A percentile compares a stretch with the other conserved stretches of the same genome.
These are phyloP conservation scores for Podila epigama DNA, from an alignment of 192 early-diverging fungal species.

Conservation along the genomic window DNA sequence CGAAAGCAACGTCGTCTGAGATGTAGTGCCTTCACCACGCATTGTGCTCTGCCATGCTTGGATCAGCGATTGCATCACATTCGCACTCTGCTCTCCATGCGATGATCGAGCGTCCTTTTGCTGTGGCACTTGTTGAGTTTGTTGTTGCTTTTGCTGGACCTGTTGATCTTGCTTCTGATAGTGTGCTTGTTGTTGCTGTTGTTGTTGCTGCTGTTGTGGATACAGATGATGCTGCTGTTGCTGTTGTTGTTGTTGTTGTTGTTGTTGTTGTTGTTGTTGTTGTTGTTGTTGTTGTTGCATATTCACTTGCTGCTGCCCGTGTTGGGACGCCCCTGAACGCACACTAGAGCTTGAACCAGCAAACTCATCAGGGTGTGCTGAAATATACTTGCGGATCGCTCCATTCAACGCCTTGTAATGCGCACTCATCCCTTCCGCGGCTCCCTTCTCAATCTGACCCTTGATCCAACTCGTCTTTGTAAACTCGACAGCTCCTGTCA, in stretches of 20 bases:
- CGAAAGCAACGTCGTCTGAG: slow-evolving; percentile 7
- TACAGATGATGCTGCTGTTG: not conserved
- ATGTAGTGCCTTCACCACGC: not conserved
- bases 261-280: not conserved
- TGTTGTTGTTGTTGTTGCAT: not conserved
- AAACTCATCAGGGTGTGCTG: slow-evolving; percentile 51
- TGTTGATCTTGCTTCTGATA: not conserved
- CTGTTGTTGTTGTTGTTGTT: not conserved
- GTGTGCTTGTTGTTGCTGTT: not conserved
- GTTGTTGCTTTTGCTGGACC: no score
- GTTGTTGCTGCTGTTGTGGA: not conserved
- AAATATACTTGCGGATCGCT: slow-evolving; percentile 50
- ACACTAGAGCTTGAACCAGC: not conserved
- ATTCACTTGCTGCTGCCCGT: not conserved
- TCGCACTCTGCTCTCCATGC: not conserved
- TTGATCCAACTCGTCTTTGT: slow-evolving; percentile 60
- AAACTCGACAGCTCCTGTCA: slow-evolving; percentile 58
- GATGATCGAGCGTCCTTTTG: not conserved
- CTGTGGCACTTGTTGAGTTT: not conserved
- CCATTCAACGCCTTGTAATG: slow-evolving; percentile 54
- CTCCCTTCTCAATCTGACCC: slow-evolving; percentile 63
- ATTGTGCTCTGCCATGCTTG: not conserved
- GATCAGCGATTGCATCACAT: no score
- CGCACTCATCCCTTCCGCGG: slow-evolving; percentile 52
- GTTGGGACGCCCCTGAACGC: not conserved